Evolutionary conservation across 805 yeast genomes (phyloP), one percentile per base, ranked within the genome.

Genomic region (Starmerella floricola): DNA sequence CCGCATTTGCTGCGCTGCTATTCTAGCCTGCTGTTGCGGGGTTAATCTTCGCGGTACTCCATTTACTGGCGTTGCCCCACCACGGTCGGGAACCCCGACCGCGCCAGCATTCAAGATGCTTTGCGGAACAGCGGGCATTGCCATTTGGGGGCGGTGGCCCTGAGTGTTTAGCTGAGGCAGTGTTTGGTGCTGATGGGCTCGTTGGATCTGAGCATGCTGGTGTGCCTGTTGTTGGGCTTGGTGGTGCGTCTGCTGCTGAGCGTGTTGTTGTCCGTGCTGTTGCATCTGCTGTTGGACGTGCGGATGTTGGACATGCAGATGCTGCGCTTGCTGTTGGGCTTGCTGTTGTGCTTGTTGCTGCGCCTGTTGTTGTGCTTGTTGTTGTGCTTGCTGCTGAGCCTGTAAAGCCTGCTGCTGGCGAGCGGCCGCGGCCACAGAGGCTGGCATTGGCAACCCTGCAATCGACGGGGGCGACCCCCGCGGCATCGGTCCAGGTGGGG

Each of bases 1-100:
- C 28, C 59, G 62, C 1, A 60, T 61, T 34, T 53, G 49, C 46
- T 51, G 56, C 15, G 55, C 52, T 10, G 54, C 58, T 41, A 60
- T 61, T 20, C 57, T 61, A 23, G 59, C 37, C 1, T 8, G 42
- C 26, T 35, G 27, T 30, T 29, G 19, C 20, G 13, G 35, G 33
- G 40, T 29, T 29, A 10, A 33, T 32, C 27, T 6, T 23, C 26
- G 26, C 26, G 6, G 26, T 10, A 23, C 10, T 8, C 26, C 26
- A 10, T 10, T 10, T 23, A 10, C 26, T 23, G n/a, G n/a, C n/a
- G n/a, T n/a, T n/a, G n/a, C n/a, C n/a, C n/a, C n/a, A n/a, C n/a
- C n/a, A n/a, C n/a, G n/a, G n/a, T n/a, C n/a, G n/a, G n/a, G n/a
- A n/a, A n/a, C n/a, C n/a, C n/a, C n/a, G n/a, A n/a, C n/a, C n/a